Base-by-base conservation (phyloP, 176 grass and related monocot species). In the Avena eriantha region DNA sequence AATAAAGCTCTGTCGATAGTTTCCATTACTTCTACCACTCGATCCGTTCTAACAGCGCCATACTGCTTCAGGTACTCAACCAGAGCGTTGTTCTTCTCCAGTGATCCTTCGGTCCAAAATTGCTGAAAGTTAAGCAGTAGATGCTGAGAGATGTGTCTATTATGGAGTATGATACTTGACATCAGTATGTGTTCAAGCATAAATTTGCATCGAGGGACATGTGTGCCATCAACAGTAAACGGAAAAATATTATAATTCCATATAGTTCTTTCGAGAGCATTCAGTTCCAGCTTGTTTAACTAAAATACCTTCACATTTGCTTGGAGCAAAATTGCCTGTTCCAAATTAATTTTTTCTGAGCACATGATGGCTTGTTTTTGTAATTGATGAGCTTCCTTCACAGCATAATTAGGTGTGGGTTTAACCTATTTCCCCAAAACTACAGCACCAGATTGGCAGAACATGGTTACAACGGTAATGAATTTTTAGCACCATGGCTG, bases 21-120 rank as follows among this genome's bases (percentile, higher is more conserved):
- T 82, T 92, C 83, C 94, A 97, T 97, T 59, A 94, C 80, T 92
- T 92, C 80, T 12, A 76, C 90, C 72, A 94, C 94, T 87, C 88
- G 85, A 12, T 88, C 77, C 3, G 90, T 90, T 59, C 43, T 88
- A 73, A 97, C 33, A 43, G 31, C 80, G 50, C 76, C 86, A 83
- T 90, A 82, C 45, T 89, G 89, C 69, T 92, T 82, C 59, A 97
- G 84, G 77, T 97, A 82, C 26, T 94, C 92, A 33, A 94, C 90
- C 10, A 97, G 55, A 65, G 85, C 94, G 16, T 85, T 97, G 80
- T 94, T 97, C 79, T 90, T 90, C 19, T 92, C 92, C 36, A 82
- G 78, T 71, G 94, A 94, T 69, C 89, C 80, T 51, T 89, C 79
- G 13, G 72, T 90, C 92, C 87, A 94, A 59, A 92, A 94, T 76